These are phyloP conservation scores for Gossypium laxum DNA, from an alignment of 441 rosid species.

Conservation along the genomic window DNA sequence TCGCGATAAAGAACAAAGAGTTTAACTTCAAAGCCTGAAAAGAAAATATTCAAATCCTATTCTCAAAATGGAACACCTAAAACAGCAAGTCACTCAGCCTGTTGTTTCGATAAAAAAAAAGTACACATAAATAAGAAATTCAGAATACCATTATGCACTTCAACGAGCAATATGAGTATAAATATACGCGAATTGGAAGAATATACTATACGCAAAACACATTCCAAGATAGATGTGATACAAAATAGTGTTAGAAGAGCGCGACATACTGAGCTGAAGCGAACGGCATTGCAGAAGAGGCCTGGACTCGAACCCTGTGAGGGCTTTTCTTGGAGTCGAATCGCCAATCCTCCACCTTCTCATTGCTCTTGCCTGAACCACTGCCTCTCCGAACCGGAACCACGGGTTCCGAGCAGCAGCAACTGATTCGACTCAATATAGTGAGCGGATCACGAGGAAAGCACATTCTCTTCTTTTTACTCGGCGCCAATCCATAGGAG, in stretches of 20 bases:
- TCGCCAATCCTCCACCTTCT: slow-evolving; percentile 51
- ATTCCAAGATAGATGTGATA: neutral
- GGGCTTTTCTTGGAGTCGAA: slow-evolving; percentile 40
- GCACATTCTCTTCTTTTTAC: slow-evolving; percentile 18
- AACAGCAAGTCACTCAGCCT: neutral
- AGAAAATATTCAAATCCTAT: neutral
- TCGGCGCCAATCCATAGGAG: slow-evolving; percentile 3
- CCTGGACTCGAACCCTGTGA: slow-evolving; percentile 43
- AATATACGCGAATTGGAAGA: neutral
- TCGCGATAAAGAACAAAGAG: neutral
- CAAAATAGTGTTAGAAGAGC: neutral
- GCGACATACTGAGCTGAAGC: slow-evolving; percentile 64
- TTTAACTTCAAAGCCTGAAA: neutral
- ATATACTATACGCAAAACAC: neutral
- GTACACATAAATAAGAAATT: neutral
- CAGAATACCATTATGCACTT: neutral
- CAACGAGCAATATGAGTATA: neutral
- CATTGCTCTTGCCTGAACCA: slow-evolving; percentile 26
- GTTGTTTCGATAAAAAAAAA: neutral
- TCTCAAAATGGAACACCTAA: neutral
- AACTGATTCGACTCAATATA: slow-evolving; percentile 25
- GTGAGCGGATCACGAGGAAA: slow-evolving; percentile 15
- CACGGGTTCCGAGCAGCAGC: slow-evolving; percentile 51
- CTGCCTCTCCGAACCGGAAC: slow-evolving; percentile 37
- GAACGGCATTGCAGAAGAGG: slow-evolving; percentile 64